Base-by-base conservation (phyloP, 108 stramenopile genomes). In the Craspedostauros australis region DNA sequence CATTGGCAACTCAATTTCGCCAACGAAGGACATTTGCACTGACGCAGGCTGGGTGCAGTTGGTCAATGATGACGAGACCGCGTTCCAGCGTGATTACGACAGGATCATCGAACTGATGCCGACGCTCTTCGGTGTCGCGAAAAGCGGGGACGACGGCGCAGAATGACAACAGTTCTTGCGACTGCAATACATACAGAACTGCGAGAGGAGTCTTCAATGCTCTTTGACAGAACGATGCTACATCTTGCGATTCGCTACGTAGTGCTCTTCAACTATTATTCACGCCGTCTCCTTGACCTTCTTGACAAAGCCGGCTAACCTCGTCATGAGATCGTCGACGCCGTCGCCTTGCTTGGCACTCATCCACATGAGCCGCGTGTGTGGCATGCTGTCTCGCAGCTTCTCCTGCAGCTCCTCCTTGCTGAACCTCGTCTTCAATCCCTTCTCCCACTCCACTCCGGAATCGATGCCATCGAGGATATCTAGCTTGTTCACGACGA, bases 401-500 rank as follows among this genome's bases (percentile, higher is more conserved):
- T 69, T 55, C 39, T 8, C 38, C 63, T 79, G 78, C 15, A 92
- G 56, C 46, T 80, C 75, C 12, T 76, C 70, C 48, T 21, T 34
- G 47, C 42, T 33, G 12, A 23, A 15, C 27, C 48, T 70, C n/a
- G 63, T 60, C 23, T 51, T 30, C 0, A 72, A 42, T 22, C 73
- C 73, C 31, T 58, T 25, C 39, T 81, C 80, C 69, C 70, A 73
- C 7, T 76, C 75, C 29, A 64, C 60, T 7, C 38, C 52, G 4
- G 41, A 42, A 19, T 50, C 68, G 9, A 52, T 52, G n/a, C 56
- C 58, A 40, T 73, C 75, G 12, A 65, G 70, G 20, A 70, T 73
- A 69, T 98, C 97, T n/a, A 92, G 51, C 62, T 98, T 98, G 73
- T 98, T 98, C 32, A 96, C 79, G 3, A 95, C 91, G 20, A 95